phyloP scores from a whole-genome alignment of 257 asterid genomes.

The Dorcoceras hygrometricum region DNA sequence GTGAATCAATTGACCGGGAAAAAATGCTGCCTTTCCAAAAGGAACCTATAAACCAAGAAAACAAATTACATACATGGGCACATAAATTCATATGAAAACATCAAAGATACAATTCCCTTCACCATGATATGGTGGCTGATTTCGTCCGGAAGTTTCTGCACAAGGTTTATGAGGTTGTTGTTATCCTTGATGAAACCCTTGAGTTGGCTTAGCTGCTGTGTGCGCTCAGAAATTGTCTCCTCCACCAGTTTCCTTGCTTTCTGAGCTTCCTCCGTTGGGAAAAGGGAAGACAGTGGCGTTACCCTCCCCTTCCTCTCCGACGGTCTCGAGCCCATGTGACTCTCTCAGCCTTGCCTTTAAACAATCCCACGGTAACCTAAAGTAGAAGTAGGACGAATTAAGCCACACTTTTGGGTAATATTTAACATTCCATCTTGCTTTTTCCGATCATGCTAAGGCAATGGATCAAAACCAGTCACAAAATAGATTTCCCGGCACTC shows the following conservation, averaged over 20 bases:
- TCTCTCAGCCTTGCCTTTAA: not conserved
- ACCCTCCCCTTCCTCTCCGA: constrained; percentile 67
- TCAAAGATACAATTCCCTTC: not conserved
- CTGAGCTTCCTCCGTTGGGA: constrained; percentile 62
- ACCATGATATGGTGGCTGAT: constrained; percentile 84
- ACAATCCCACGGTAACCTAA: constrained; percentile 18
- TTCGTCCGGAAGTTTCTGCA: constrained; percentile 71
- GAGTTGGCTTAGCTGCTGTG: constrained; percentile 49
- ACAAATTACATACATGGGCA: not conserved
- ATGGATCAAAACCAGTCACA: no score
- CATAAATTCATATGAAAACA: not conserved
- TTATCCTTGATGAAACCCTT: constrained; percentile 59
- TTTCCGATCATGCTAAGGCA: no score
- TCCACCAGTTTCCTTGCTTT: constrained; percentile 72
- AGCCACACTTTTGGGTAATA: no score
- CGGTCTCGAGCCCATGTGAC: constrained; percentile 23
- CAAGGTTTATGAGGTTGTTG: constrained; percentile 58
- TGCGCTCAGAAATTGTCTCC: constrained; percentile 53
- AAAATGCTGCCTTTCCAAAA: constrained; percentile 88
- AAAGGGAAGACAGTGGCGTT: constrained; percentile 53
- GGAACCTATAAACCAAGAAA: constrained; percentile 55
- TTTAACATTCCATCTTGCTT: no score
- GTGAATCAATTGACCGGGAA: constrained; percentile 83
- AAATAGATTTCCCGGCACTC: no score
- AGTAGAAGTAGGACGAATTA: no score